Evolutionary conservation across 1,139 yeast species (phyloP), one percentile per base, ranked within the genome.

Genomic region (Zygotorulaspora mrakii): DNA sequence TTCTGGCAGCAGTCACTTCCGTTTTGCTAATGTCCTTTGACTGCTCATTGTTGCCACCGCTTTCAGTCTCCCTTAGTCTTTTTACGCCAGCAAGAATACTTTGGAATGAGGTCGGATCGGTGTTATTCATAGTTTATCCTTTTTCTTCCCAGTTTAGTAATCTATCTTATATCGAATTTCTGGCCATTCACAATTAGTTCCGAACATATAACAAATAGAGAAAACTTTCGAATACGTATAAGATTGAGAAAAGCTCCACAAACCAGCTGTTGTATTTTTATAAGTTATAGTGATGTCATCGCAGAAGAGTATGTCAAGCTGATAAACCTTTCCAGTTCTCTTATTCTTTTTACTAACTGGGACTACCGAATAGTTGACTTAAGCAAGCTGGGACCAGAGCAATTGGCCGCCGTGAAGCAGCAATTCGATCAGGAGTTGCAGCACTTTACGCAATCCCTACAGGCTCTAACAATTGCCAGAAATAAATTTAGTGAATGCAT

Each of bases 391-490:
- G 79, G 79, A 39, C 84, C 94, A 2, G 94, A 87, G 58, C 97
- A 91, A 64, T 71, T 91, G 39, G 72, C 80, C 31, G 94, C 87
- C 52, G 78, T 91, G 56, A 84, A 94, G 52, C 82, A 82, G 55
- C 86, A 83, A 54, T 75, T 94, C 22, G 94, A 87, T 54, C 82
- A 79, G 54, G 98, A 91, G 60, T 70, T 89, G 30, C 84, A 82
- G 50, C 96, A 89, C 57, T 79, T 91, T 57, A 76, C 86, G 10
- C 83, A 83, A 35, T 88, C 97, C 1, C 74, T 85, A 45, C 84
- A 81, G 53, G 95, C 96, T 9, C 73, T 91, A 33, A 79, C 80
- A 45, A 75, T 89, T 42, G 98, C 97, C 3, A 87, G 83, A 57
- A 66, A 74, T 35, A 89, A 85, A 63, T 86, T 89, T 60, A 74